Conservation (phyloP, 345 rosid genomes). For the Microcos paniculata region DNA sequence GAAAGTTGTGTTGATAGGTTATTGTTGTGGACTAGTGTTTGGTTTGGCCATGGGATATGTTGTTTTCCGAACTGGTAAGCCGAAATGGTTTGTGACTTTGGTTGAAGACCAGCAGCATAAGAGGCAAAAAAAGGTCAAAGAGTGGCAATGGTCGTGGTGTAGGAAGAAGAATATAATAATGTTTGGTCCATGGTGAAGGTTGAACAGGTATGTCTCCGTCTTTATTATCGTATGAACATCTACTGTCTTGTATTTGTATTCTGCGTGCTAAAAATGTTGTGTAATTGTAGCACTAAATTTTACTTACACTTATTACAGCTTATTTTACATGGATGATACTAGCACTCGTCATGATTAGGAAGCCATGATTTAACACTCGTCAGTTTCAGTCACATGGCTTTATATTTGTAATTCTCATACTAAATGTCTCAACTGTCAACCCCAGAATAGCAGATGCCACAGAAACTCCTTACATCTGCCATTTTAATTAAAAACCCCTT, state of each 20-base stretch:
- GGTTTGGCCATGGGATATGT: constrained; percentile 3
- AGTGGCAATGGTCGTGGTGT: background rate
- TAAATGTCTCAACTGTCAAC: background rate
- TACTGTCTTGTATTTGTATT: too few relatives aligned
- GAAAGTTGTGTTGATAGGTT: constrained; percentile 7
- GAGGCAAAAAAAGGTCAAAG: background rate
- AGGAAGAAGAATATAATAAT: background rate
- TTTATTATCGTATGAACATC: too few relatives aligned
- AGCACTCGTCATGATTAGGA: too few relatives aligned
- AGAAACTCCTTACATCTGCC: background rate
- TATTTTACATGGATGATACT: too few relatives aligned
- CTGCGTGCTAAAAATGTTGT: too few relatives aligned
- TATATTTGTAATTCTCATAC: background rate
- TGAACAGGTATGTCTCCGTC: too few relatives aligned
- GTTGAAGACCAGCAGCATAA: background rate
- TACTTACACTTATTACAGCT: too few relatives aligned
- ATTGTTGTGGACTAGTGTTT: constrained; percentile 4
- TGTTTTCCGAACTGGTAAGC: constrained; percentile 9
- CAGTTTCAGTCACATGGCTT: too few relatives aligned
- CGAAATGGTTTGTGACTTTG: background rate
- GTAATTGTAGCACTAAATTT: too few relatives aligned
- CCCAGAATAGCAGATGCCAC: background rate
- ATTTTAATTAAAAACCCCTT: too few relatives aligned
- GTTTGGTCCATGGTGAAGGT: too few relatives aligned
- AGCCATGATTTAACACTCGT: too few relatives aligned